Conservation (phyloP, 1,284 basidiomycete genomes). For the Pascua sp. region DNA sequence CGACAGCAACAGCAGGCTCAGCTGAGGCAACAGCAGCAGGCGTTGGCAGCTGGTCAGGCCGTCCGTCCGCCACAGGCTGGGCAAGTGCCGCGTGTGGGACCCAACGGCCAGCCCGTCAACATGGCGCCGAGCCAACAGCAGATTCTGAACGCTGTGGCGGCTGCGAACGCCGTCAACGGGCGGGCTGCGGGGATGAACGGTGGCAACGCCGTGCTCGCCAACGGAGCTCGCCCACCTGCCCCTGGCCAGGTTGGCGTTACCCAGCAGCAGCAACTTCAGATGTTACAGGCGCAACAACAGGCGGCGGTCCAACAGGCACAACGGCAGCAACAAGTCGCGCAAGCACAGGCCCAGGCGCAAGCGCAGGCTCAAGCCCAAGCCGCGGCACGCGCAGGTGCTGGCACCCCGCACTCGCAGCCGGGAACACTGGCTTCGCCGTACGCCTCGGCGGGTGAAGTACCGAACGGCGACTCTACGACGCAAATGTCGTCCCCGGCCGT, state of each 20-base stretch:
- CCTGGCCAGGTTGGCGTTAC: conserved; percentile 4
- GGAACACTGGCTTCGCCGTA: conserved; percentile 27
- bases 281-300: conserved; percentile 40
- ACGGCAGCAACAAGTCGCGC: conserved; percentile 14
- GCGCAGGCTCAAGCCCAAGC: conserved; percentile 13
- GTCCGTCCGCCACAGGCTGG: conserved; percentile 8
- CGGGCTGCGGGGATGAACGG: conserved; percentile 7
- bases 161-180: conserved; percentile 35
- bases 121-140: conserved; percentile 42
- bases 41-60: not conserved
- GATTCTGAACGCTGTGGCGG: conserved; percentile 40
- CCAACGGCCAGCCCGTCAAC: conserved; percentile 34
- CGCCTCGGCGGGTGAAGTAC: conserved; percentile 15
- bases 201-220: conserved; percentile 10
- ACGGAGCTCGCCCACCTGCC: conserved; percentile 9
- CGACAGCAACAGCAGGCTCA: conserved; percentile 23
- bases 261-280: conserved; percentile 37
- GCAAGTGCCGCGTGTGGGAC: conserved; percentile 15
- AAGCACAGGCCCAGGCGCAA: conserved; percentile 22
- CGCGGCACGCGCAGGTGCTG: conserved; percentile 21
- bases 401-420: conserved; percentile 29
- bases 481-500: conserved; percentile 2
- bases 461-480: conserved; percentile 18
- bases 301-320: conserved; percentile 22
- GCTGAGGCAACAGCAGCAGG: conserved; percentile 17